phyloP scores from a whole-genome alignment of 1,139 yeast species.

The Scheffersomyces insectosa region DNA sequence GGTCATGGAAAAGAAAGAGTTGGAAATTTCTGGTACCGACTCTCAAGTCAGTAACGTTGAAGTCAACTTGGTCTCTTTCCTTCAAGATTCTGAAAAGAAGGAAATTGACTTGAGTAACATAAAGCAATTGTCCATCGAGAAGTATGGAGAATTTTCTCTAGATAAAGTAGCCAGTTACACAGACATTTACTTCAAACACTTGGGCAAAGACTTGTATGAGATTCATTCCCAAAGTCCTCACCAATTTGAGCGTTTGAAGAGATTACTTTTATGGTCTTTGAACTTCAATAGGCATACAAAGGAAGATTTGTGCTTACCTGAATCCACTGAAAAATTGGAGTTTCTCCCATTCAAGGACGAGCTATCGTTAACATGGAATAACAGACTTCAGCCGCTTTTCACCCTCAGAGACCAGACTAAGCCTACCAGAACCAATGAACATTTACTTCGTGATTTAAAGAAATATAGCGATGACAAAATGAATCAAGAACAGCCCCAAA shows the following conservation, averaged over 20 bases:
- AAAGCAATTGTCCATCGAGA: constrained; percentile 23
- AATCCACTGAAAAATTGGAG: constrained; percentile 3
- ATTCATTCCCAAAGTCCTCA: constrained; percentile 28
- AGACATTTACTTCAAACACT: constrained; percentile 35
- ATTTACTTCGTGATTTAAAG: constrained; percentile 15
- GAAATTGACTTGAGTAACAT: constrained; percentile 30
- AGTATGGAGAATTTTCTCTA: constrained; percentile 27
- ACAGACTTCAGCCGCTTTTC: constrained; percentile 24
- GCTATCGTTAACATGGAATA: constrained; percentile 37
- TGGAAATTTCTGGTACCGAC: constrained; percentile 33
- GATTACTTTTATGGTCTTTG: constrained; percentile 41
- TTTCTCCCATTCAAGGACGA: constrained; percentile 34
- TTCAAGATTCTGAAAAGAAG: constrained; percentile 35
- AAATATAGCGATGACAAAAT: constrained; percentile 22
- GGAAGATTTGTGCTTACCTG: constrained; percentile 22
- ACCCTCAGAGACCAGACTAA: constrained; percentile 9
- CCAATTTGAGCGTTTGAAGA: constrained; percentile 34
- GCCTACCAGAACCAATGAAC: constrained; percentile 3
- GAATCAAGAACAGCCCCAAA: neutral
- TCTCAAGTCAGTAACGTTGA: constrained; percentile 36
- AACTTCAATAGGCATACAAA: constrained; percentile 33
- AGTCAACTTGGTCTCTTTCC: constrained; percentile 31
- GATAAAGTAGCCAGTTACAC: constrained; percentile 29
- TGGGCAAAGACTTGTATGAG: constrained; percentile 25
- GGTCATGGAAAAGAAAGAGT: constrained; percentile 18